Evolutionary conservation across 1,284 basidiomycete genomes (phyloP).

Genomic region (Pseudozyma hubeiensis): DNA sequence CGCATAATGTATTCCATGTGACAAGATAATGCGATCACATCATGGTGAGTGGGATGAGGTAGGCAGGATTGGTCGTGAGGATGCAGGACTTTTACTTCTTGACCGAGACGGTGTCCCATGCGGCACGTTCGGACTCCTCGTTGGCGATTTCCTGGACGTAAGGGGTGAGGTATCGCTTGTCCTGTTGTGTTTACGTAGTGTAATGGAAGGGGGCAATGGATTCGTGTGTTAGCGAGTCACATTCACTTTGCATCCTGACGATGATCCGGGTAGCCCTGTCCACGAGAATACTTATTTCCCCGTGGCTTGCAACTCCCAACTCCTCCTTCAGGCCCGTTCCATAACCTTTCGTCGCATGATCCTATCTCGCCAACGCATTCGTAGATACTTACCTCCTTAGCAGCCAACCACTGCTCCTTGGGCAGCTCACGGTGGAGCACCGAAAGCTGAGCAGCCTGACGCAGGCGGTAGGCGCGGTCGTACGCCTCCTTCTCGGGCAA

Average conservation of each 20-base stretch:
- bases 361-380: background rate
- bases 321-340: too few relatives aligned
- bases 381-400: conserved; percentile 76
- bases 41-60: background rate
- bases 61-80: background rate
- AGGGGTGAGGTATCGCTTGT: conserved; percentile 88
- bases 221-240: too few relatives aligned
- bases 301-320: too few relatives aligned
- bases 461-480: conserved; percentile 91
- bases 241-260: too few relatives aligned
- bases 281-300: too few relatives aligned
- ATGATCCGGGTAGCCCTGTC: too few relatives aligned
- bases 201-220: too few relatives aligned
- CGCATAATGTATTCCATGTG: too few relatives aligned
- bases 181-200: conserved; percentile 72
- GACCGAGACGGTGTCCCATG: conserved; percentile 79
- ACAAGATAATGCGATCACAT: background rate
- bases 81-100: conserved; percentile 45
- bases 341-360: too few relatives aligned
- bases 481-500: conserved; percentile 83
- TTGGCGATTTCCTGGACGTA: conserved; percentile 80
- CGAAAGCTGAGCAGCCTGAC: conserved; percentile 83
- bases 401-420: conserved; percentile 84
- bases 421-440: conserved; percentile 85
- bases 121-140: conserved; percentile 82